phyloP scores from a whole-genome alignment of 108 stramenopile species.

The Conticribra guillardii region DNA sequence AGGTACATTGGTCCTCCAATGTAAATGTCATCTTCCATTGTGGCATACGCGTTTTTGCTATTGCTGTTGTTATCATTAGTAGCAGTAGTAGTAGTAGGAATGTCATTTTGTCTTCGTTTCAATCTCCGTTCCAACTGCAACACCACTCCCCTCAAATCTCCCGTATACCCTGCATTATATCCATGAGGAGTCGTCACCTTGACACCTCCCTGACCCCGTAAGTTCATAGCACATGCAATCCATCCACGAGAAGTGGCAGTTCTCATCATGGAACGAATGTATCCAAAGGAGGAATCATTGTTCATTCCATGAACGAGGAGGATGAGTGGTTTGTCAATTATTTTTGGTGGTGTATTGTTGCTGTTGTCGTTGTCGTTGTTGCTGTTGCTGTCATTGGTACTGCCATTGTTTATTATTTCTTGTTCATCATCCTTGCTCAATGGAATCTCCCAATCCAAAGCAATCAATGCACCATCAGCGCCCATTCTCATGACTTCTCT shows the following conservation, averaged over 20 bases:
- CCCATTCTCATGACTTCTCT: conserved; percentile 74
- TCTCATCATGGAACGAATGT: conserved; percentile 78
- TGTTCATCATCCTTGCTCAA: neutral
- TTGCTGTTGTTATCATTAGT: neutral
- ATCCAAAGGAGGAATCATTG: conserved; percentile 88
- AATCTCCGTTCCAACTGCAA: conserved; percentile 60
- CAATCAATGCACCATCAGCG: conserved; percentile 72
- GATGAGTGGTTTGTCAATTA: conserved; percentile 66
- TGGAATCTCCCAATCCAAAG: conserved; percentile 85
- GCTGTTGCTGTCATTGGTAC: neutral
- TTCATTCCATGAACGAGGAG: conserved; percentile 86
- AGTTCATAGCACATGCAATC: conserved; percentile 81
- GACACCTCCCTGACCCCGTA: conserved; percentile 67
- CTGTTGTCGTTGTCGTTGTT: conserved; percentile 2
- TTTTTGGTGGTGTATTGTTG: conserved; percentile 19
- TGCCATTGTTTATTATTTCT: neutral
- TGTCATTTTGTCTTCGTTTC: conserved; percentile 4
- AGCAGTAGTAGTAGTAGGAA: no score
- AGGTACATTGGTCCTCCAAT: conserved; percentile 64
- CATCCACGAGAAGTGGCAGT: conserved; percentile 79
- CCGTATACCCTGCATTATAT: conserved; percentile 81
- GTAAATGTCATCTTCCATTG: conserved; percentile 20
- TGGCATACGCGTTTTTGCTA: neutral
- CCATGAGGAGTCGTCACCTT: conserved; percentile 70
- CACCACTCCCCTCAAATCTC: conserved; percentile 75